These are phyloP conservation scores for Salix arbutifolia DNA, from an alignment of 345 rosid genomes.

Conservation along the genomic window DNA sequence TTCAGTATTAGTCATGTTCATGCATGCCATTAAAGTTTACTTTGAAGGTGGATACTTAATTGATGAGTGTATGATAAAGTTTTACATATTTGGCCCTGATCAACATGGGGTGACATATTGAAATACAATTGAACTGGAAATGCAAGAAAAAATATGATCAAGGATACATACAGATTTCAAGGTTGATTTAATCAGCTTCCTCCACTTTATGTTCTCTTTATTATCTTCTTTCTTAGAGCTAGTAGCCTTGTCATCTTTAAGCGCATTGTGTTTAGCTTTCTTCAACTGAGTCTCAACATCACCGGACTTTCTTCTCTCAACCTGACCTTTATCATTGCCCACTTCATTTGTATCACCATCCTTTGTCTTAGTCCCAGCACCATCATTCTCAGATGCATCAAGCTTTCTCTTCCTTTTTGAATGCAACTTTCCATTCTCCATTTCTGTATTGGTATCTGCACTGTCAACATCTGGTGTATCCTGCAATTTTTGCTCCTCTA, in stretches of 20 bases:
- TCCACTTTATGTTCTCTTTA: slow-evolving; percentile 68
- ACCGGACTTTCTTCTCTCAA: slow-evolving; percentile 18
- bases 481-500: slow-evolving; percentile 30
- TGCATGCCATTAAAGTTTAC: too few relatives aligned
- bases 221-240: slow-evolving; percentile 23
- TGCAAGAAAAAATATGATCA: neutral
- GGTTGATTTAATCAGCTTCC: slow-evolving; percentile 61
- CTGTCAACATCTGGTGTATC: slow-evolving; percentile 20
- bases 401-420: slow-evolving; percentile 55
- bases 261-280: slow-evolving; percentile 31
- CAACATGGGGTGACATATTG: neutral
- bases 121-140: neutral
- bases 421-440: slow-evolving; percentile 31
- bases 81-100: neutral
- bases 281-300: slow-evolving; percentile 26
- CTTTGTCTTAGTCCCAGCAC: slow-evolving; percentile 1
- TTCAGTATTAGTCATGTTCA: neutral
- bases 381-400: slow-evolving; percentile 28
- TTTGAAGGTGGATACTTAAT: neutral
- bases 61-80: neutral
- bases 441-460: slow-evolving; percentile 13
- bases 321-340: slow-evolving; percentile 39
- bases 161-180: slow-evolving; percentile 55
- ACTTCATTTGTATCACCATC: slow-evolving; percentile 18
- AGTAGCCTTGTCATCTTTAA: slow-evolving; percentile 18